Evolutionary conservation across 306 rosid genomes (phyloP), one percentile per base, ranked within the genome.

Genomic region (Pterocarpus santalinus): DNA sequence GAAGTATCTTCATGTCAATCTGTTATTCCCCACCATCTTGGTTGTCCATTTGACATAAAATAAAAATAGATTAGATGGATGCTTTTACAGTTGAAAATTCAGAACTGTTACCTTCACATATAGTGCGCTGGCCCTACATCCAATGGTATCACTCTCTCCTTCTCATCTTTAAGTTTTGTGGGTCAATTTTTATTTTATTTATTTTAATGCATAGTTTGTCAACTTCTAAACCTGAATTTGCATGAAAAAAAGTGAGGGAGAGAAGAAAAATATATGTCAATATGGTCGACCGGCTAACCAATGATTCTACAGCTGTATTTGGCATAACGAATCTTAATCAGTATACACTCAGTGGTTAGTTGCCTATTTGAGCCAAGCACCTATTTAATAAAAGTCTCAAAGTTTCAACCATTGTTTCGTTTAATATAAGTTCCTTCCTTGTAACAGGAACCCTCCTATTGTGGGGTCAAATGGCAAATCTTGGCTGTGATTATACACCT

Each of bases 61-160:
- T 5, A 43, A 43, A 43, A 1, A 64, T 75, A 74, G 73, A 69
- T 79, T 51, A 66, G 46, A 72, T 76, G 72, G 9, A 80, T 57
- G 85, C 11, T 47, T 65, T 41, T 8, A 75, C 63, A 16, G 67
- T 76, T 69, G 79, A 80, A 61, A 64, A 47, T 53, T 77, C 58
- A 14, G 34, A 52, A 58, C 68, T 76, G 60, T 82, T 73, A 36
- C 51, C 22, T 82, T 80, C 89, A 77, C 90, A 63, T 67, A 81
- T 86, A 85, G 90, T 85, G 92, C 86, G 85, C 22, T n/a, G 56
- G 67, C 38, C 85, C 88, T 70, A 76, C 84, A 39, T 60, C 74
- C 53, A 43, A 43, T 69, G 83, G 77, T 52, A n/a, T 55, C 74
- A 63, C 44, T 55, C 65, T 51, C 75, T 64, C 61, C 38, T 80